These are phyloP conservation scores for Spergularia bocconei DNA, from an alignment of 148 eudicot species.

Conservation along the genomic window DNA sequence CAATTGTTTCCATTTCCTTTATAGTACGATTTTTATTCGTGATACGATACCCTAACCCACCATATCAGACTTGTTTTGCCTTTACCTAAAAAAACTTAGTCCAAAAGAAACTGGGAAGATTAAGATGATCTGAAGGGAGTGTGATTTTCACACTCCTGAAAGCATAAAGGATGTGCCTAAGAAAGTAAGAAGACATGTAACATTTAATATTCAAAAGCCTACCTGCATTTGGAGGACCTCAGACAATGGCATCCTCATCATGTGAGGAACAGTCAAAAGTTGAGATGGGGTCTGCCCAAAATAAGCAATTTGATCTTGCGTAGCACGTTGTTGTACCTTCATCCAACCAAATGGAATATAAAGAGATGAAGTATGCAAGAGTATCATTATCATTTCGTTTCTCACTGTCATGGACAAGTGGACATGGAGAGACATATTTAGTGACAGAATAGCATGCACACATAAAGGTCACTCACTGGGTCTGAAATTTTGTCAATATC, in stretches of 20 bases:
- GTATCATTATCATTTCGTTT: not conserved
- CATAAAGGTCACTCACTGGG: conserved; percentile 57
- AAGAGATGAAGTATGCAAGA: not conserved
- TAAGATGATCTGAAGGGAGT: not conserved
- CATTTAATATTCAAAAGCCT: conserved; percentile 14
- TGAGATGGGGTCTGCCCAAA: conserved; percentile 99
- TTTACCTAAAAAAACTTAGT: too few species aligned
- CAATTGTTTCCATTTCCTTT: too few species aligned
- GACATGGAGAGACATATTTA: not conserved
- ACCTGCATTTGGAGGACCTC: conserved; percentile 98
- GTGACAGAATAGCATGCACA: conserved; percentile 10
- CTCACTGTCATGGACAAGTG: not conserved
- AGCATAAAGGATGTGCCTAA: not conserved
- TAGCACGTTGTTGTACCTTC: conserved; percentile 88
- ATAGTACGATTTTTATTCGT: too few species aligned
- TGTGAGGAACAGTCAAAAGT: conserved; percentile 83
- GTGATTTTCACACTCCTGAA: not conserved
- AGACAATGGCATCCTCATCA: conserved; percentile 73
- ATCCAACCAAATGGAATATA: conserved; percentile 19
- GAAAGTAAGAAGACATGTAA: not conserved
- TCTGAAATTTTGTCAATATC: conserved; percentile 88
- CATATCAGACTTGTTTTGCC: too few species aligned
- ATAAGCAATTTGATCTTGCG: conserved; percentile 98
- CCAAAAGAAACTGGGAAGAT: not conserved
- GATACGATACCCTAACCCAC: too few species aligned